Percentiles rank a stretch among this genome's conserved stretches.
These are phyloP conservation scores for Fusarium illudens DNA, from an alignment of 2,329 filamentous ascomycete genomes.

Conservation along the genomic window DNA sequence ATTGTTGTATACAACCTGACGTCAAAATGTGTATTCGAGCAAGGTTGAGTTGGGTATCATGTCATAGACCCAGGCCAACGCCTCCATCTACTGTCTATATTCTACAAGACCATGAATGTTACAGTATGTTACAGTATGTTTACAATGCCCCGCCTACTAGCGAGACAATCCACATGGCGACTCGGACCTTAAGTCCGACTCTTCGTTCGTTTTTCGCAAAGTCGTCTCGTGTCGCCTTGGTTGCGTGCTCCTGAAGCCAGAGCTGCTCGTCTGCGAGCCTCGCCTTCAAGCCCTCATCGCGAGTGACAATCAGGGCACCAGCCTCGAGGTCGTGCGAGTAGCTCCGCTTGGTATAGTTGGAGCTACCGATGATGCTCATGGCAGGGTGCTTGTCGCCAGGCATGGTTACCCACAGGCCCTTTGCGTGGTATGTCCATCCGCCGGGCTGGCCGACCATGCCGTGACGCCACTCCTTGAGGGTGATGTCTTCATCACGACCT, in stretches of 20 bases:
- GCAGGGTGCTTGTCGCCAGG: conserved; percentile 72
- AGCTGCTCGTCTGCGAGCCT: conserved; percentile 81
- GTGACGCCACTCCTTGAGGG: conserved; percentile 85
- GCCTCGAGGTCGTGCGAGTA: conserved; percentile 93
- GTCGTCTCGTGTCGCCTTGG: conserved; percentile 75
- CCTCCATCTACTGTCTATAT: conserved; percentile 6
- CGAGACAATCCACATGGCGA: conserved; percentile 94
- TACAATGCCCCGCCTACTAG: conserved; percentile 87
- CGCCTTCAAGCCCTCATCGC: conserved; percentile 74
- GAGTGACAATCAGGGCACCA: conserved; percentile 85
- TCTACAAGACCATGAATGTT: conserved; percentile 24
- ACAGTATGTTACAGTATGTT: conserved; percentile 16
- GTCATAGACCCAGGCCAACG: background rate
- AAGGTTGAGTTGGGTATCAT: conserved; percentile 18
- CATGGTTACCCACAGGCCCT: conserved; percentile 90
- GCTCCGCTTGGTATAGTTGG: conserved; percentile 94
- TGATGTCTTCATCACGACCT: conserved; percentile 64
- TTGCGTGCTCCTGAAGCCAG: conserved; percentile 80
- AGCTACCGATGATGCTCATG: conserved; percentile 86
- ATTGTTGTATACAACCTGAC: conserved; percentile 42
- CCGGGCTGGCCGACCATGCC: conserved; percentile 82
- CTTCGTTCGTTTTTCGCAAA: conserved; percentile 82
- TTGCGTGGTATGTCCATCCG: conserved; percentile 98
- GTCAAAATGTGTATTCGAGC: background rate
- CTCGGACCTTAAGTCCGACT: conserved; percentile 82